Evolutionary conservation across 148 eudicot species (phyloP).

Genomic region (Chenopodium berlandieri): DNA sequence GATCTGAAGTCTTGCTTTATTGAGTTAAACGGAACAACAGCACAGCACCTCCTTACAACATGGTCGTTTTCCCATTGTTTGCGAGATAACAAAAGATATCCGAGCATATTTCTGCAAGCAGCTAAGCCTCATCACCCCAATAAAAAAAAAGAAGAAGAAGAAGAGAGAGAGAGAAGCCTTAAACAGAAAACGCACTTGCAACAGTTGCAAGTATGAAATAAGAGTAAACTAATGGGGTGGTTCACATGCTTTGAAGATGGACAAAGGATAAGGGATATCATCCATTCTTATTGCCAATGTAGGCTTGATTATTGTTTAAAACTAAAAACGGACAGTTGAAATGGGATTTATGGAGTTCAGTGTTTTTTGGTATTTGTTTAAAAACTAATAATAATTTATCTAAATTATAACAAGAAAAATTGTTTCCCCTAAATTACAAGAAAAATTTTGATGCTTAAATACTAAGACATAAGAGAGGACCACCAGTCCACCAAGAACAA

Average conservation of each 20-base stretch:
- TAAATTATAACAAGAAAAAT: not conserved
- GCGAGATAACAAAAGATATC: conserved; percentile 58
- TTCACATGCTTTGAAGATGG: not conserved
- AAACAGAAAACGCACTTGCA: not conserved
- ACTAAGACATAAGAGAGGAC: not conserved
- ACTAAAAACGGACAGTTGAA: not conserved
- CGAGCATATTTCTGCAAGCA: conserved; percentile 72
- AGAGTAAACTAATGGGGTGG: not conserved
- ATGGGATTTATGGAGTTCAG: not conserved
- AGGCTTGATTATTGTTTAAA: not conserved
- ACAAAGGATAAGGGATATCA: not conserved
- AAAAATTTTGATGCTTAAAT: not conserved
- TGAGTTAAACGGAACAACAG: conserved; percentile 36
- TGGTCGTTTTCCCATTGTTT: conserved; percentile 52
- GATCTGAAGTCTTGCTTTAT: conserved; percentile 59
- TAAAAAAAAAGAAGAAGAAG: no score
- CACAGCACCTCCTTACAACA: conserved; percentile 52
- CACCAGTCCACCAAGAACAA: not conserved
- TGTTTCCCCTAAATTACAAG: no score
- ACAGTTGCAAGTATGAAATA: not conserved
- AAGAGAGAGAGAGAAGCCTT: not conserved
- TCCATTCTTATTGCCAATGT: not conserved
- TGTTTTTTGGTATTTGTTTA: not conserved
- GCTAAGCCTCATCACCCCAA: not conserved
- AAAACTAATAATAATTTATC: not conserved